These are phyloP conservation scores for Umbelopsis sp. DNA, from an alignment of 371 early-diverging fungal species.

Conservation along the genomic window DNA sequence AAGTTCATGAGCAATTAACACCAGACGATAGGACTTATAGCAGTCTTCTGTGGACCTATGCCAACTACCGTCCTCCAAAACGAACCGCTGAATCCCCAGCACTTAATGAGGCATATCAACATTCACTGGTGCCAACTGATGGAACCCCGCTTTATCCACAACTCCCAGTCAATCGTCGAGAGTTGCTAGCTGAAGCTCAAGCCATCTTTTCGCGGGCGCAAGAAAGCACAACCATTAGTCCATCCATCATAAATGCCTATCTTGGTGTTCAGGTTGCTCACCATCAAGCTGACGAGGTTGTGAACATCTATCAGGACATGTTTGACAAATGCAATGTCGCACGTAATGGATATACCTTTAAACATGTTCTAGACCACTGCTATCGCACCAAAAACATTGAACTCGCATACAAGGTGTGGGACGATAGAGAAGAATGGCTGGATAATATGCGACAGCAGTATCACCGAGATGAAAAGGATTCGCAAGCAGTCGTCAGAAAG, in stretches of 20 bases:
- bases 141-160: conserved; percentile 34
- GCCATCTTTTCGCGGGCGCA: conserved; percentile 38
- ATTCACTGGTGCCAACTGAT: conserved; percentile 24
- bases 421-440: conserved; percentile 52
- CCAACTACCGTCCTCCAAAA: conserved; percentile 44
- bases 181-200: conserved; percentile 49
- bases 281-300: conserved; percentile 46
- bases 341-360: conserved; percentile 63
- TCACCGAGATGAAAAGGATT: conserved; percentile 21
- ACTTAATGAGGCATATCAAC: conserved; percentile 10
- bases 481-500: conserved; percentile 23
- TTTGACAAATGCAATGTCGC: conserved; percentile 47
- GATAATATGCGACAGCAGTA: conserved; percentile 36
- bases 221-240: conserved; percentile 40
- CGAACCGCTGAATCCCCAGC: not conserved
- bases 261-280: conserved; percentile 62
- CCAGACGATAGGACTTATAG: conserved; percentile 64
- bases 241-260: conserved; percentile 63
- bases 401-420: conserved; percentile 60
- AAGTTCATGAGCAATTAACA: conserved; percentile 32
- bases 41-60: conserved; percentile 71
- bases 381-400: conserved; percentile 48
- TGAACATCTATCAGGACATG: conserved; percentile 48
- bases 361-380: conserved; percentile 52
- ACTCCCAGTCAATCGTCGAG: conserved; percentile 42